Conservation (phyloP, 2,329 filamentous ascomycete species). For the Ophiostoma angusticollis region DNA sequence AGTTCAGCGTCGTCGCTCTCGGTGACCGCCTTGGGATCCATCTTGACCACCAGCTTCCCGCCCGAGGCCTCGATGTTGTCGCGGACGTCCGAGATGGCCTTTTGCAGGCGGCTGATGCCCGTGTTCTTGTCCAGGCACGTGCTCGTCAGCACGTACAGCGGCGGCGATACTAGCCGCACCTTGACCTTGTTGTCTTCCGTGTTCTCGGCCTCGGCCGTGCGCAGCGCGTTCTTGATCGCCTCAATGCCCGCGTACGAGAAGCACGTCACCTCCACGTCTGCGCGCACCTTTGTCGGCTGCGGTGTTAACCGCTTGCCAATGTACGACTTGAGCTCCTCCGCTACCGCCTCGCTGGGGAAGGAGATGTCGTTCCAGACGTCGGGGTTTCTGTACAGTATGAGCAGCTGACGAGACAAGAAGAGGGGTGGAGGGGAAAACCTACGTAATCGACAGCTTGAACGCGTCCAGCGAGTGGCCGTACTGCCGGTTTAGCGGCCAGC, state of each 20-base stretch:
- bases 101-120: slow-evolving; percentile 74
- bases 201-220: slow-evolving; percentile 85
- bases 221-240: slow-evolving; percentile 85
- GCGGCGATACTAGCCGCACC: slow-evolving; percentile 95
- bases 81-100: slow-evolving; percentile 79
- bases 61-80: slow-evolving; percentile 65
- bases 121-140: slow-evolving; percentile 87
- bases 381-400: slow-evolving; percentile 51
- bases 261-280: slow-evolving; percentile 92
- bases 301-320: slow-evolving; percentile 95
- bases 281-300: slow-evolving; percentile 96
- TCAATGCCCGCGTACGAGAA: slow-evolving; percentile 97
- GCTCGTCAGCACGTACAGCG: slow-evolving; percentile 89
- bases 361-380: slow-evolving; percentile 90
- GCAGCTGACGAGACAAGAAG: background rate
- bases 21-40: slow-evolving; percentile 98
- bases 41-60: slow-evolving; percentile 80
- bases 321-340: slow-evolving; percentile 84
- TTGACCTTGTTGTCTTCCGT: slow-evolving; percentile 90
- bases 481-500: slow-evolving; percentile 95
- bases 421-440: slow-evolving; percentile 21
- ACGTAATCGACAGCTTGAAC: slow-evolving; percentile 98
- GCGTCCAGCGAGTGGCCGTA: slow-evolving; percentile 94
- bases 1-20: slow-evolving; percentile 97
- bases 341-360: slow-evolving; percentile 75